These are phyloP conservation scores for Hymenotorrendiella dingleyae DNA, from an alignment of 2,329 filamentous ascomycete species.

Conservation along the genomic window DNA sequence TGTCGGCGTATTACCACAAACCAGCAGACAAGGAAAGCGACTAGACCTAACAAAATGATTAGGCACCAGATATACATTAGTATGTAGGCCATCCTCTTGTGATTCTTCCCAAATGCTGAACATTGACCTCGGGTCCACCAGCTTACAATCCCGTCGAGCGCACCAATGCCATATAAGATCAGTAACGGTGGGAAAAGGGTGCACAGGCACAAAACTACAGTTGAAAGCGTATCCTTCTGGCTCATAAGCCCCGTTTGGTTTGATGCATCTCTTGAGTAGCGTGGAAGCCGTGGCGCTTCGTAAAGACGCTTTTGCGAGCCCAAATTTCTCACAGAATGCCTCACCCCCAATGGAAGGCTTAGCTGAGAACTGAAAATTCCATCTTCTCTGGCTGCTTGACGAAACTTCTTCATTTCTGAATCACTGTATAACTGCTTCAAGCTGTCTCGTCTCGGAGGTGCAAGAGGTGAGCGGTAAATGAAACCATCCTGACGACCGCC, in stretches of 20 bases:
- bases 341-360: neutral
- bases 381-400: conserved; percentile 18
- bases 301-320: conserved; percentile 14
- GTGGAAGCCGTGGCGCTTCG: conserved; percentile 16
- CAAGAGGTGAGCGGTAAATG: conserved; percentile 25
- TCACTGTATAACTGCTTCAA: conserved; percentile 26
- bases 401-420: conserved; percentile 15
- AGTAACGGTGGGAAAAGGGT: conserved; percentile 25
- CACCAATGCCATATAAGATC: conserved; percentile 21
- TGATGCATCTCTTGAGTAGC: conserved; percentile 15
- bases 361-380: conserved; percentile 12
- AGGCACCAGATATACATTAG: conserved; percentile 17
- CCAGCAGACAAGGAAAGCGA: conserved; percentile 17
- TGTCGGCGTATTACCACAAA: conserved; percentile 4
- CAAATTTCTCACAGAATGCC: conserved; percentile 2
- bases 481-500: conserved; percentile 17
- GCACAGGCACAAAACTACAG: conserved; percentile 20
- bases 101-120: conserved; percentile 16
- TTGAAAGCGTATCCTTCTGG: conserved; percentile 20
- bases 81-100: conserved; percentile 22
- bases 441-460: conserved; percentile 21
- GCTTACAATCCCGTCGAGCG: conserved; percentile 22
- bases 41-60: conserved; percentile 13
- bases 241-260: conserved; percentile 9
- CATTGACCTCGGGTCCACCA: conserved; percentile 24